Percentiles rank a stretch among this genome's conserved stretches.
Evolutionary conservation across 2,329 filamentous ascomycete species (phyloP).

Genomic region (Sclerotiophoma versabilis): DNA sequence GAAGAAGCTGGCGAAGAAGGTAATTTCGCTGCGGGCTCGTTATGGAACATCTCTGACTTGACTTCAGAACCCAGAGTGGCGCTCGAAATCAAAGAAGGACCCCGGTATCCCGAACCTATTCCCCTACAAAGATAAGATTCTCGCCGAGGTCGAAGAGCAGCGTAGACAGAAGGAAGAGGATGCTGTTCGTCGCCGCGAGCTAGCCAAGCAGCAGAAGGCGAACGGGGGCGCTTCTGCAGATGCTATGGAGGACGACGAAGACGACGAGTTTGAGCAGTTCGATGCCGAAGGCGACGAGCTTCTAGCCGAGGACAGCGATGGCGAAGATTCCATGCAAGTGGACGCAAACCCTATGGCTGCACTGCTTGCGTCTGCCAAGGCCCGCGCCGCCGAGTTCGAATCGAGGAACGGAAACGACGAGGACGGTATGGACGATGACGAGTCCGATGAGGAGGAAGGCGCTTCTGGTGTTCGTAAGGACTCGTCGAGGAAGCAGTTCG

Average conservation of each 20-base stretch:
- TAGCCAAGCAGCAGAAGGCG: constrained; percentile 61
- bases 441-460: constrained; percentile 53
- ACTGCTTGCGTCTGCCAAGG: constrained; percentile 82
- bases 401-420: constrained; percentile 67
- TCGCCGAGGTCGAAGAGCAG: constrained; percentile 93
- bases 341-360: constrained; percentile 90
- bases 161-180: constrained; percentile 83
- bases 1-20: constrained; percentile 87
- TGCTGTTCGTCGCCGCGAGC: constrained; percentile 68
- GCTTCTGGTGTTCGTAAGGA: constrained; percentile 54
- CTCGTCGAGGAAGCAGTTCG: constrained; percentile 83
- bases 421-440: constrained; percentile 65
- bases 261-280: constrained; percentile 42
- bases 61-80: constrained; percentile 86
- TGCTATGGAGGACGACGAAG: constrained; percentile 43
- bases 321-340: constrained; percentile 66
- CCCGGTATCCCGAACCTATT: constrained; percentile 97
- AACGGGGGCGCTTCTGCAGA: constrained; percentile 47
- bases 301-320: constrained; percentile 57
- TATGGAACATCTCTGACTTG: constrained; percentile 25
- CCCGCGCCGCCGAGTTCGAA: constrained; percentile 78
- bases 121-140: constrained; percentile 94
- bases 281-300: constrained; percentile 63
- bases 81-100: constrained; percentile 94
- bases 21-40: constrained; percentile 31